A percentile compares a stretch with the other conserved stretches of the same genome.
Evolutionary conservation across 257 asterid genomes (phyloP).

Genomic region (Solanum boliviense): DNA sequence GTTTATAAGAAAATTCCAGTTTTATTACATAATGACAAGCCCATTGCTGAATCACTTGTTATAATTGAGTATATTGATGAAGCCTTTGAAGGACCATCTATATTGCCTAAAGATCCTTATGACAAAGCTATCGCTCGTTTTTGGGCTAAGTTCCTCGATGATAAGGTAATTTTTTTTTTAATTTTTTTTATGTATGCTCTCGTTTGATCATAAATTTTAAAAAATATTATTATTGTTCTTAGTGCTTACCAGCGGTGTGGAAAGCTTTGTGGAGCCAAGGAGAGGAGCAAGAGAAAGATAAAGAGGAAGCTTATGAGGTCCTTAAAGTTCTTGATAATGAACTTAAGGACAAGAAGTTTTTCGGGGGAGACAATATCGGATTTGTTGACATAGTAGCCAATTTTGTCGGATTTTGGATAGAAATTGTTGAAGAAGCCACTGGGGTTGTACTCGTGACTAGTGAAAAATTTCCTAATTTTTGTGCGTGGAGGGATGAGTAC

Average conservation of each 20-base stretch:
- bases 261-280: constrained; percentile 19
- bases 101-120: neutral
- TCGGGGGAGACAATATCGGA: constrained; percentile 45
- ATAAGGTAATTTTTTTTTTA: neutral
- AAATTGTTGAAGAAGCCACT: constrained; percentile 7
- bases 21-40: neutral
- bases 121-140: constrained; percentile 2
- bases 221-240: neutral
- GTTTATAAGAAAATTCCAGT: constrained; percentile 9
- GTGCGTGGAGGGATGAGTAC: constrained; percentile 20
- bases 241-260: constrained; percentile 17
- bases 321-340: constrained; percentile 26
- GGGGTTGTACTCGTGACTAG: constrained; percentile 22
- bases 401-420: constrained; percentile 19
- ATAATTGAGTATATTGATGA: constrained; percentile 14
- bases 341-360: constrained; percentile 31
- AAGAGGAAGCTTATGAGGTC: constrained; percentile 26
- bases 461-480: constrained; percentile 27
- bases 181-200: neutral
- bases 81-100: neutral
- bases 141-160: neutral
- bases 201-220: neutral
- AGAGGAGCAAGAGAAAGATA: constrained; percentile 33
- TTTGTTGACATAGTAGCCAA: constrained; percentile 24
- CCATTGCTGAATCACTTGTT: constrained; percentile 1